phyloP scores from a whole-genome alignment of 805 yeast genomes.

The Kuraishia piskuri region DNA sequence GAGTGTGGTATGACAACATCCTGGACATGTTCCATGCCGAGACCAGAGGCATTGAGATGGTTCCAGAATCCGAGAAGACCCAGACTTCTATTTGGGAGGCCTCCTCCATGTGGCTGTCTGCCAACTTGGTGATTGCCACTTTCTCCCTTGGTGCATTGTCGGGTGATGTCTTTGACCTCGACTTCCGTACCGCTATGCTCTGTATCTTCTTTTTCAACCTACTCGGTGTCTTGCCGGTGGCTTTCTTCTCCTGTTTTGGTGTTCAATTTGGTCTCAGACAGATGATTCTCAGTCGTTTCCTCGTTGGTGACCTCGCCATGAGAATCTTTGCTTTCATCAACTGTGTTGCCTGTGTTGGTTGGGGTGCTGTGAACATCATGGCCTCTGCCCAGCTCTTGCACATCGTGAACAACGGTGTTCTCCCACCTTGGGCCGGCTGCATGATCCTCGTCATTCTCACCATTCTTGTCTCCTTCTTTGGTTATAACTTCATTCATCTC shows the following conservation, averaged over 20 bases:
- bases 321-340: conserved; percentile 73
- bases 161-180: conserved; percentile 49
- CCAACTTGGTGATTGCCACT: conserved; percentile 82
- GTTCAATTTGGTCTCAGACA: conserved; percentile 83
- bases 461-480: conserved; percentile 69
- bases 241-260: conserved; percentile 77
- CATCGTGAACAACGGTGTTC: conserved; percentile 53
- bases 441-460: conserved; percentile 61
- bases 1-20: conserved; percentile 13
- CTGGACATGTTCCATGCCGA: conserved; percentile 34
- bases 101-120: conserved; percentile 87
- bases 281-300: conserved; percentile 70
- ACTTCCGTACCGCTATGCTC: conserved; percentile 65
- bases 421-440: conserved; percentile 92
- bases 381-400: conserved; percentile 79
- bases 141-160: conserved; percentile 71
- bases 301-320: conserved; percentile 68
- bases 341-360: conserved; percentile 82
- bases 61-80: conserved; percentile 71
- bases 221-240: conserved; percentile 73
- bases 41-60: conserved; percentile 71
- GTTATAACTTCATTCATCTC: conserved; percentile 71
- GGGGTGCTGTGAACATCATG: conserved; percentile 92
- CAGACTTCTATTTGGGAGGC: conserved; percentile 60
- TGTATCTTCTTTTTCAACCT: conserved; percentile 64